Percentiles rank a stretch among this genome's conserved stretches.
Conservation (phyloP, 23 red algal species). For the Gracilaria vermiculophylla region DNA sequence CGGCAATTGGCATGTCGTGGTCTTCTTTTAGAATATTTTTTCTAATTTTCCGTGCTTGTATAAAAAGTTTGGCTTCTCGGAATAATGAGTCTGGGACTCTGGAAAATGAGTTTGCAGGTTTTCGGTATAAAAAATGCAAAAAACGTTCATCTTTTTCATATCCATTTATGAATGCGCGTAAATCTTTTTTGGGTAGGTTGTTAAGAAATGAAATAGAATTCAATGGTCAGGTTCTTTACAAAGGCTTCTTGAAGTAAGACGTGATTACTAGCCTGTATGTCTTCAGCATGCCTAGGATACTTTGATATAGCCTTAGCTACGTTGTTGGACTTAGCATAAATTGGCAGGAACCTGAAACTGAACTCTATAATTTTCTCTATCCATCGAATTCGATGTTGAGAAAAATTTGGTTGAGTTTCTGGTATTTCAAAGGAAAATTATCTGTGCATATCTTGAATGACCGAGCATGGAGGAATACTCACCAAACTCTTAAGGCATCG, state of each 20-base stretch:
- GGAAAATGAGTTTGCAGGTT: neutral
- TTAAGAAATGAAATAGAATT: neutral
- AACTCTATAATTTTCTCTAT: constrained; percentile 5
- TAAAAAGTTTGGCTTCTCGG: neutral
- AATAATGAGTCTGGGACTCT: neutral
- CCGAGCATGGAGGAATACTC: neutral
- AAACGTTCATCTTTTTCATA: neutral
- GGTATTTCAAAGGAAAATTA: constrained; percentile 16
- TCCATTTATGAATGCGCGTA: neutral
- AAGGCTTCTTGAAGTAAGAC: neutral
- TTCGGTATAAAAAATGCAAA: neutral
- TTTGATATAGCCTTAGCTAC: constrained; percentile 2
- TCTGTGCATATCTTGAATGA: constrained; percentile 4
- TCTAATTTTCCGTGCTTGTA: neutral
- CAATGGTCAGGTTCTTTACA: neutral
- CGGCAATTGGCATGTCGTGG: neutral
- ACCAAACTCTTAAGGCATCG: neutral
- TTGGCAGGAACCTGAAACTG: constrained; percentile 15
- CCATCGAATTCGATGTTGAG: neutral
- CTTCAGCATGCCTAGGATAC: neutral
- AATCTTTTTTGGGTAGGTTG: neutral
- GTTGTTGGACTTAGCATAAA: constrained; percentile 4
- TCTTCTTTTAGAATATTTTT: neutral
- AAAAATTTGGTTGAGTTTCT: constrained; percentile 3
- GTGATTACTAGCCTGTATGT: neutral